Conservation (phyloP, 1,284 basidiomycete species). For the Termitomyces sp. region DNA sequence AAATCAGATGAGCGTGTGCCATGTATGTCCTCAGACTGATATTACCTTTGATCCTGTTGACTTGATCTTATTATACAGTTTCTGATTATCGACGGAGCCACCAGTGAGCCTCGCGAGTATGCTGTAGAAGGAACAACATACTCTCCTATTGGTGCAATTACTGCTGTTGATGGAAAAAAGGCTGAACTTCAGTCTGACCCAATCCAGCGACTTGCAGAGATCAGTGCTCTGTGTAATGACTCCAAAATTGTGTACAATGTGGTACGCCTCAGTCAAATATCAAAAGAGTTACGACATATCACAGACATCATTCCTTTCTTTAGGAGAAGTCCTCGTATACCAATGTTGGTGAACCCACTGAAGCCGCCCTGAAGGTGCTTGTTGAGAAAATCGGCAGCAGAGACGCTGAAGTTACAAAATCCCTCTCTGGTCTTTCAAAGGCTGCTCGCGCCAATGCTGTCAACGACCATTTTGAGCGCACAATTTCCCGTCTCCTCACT, state of each 20-base stretch:
- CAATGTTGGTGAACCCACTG: constrained; percentile 95
- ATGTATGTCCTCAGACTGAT: constrained; percentile 41
- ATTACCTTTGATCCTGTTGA: constrained; percentile 40
- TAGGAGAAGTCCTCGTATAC: constrained; percentile 74
- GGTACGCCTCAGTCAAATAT: constrained; percentile 38
- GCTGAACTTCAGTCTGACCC: constrained; percentile 65
- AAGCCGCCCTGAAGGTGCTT: constrained; percentile 90
- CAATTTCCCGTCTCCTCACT: constrained; percentile 78
- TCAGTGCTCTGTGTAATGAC: constrained; percentile 90
- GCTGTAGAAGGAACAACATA: constrained; percentile 87
- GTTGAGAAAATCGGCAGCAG: constrained; percentile 83
- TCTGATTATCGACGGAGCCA: constrained; percentile 58
- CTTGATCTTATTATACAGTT: constrained; percentile 53
- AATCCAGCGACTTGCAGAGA: constrained; percentile 81
- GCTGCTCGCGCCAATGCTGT: constrained; percentile 74
- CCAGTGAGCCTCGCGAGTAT: constrained; percentile 61
- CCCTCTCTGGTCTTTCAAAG: constrained; percentile 54
- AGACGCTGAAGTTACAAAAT: constrained; percentile 48
- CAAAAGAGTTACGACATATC: neutral
- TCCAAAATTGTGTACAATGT: constrained; percentile 83
- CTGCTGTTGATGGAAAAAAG: constrained; percentile 57
- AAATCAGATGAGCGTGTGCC: constrained; percentile 93
- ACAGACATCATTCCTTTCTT: constrained; percentile 8
- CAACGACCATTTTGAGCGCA: constrained; percentile 76
- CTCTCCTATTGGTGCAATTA: constrained; percentile 75